These are phyloP conservation scores for Parachlorella kessleri DNA, from an alignment of 139 green algal species.

Conservation along the genomic window DNA sequence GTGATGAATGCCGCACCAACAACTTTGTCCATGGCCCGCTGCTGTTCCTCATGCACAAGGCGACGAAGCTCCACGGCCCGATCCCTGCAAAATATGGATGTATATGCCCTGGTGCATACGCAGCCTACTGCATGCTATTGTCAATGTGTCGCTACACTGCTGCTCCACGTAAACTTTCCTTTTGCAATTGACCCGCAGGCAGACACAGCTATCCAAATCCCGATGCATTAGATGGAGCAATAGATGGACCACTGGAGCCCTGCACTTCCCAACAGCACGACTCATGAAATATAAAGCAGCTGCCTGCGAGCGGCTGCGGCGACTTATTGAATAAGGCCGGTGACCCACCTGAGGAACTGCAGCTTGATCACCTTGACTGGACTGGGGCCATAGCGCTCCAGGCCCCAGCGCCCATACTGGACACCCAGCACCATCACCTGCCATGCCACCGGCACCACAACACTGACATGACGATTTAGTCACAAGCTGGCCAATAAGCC, in stretches of 20 bases:
- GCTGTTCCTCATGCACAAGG: neutral
- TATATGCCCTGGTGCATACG: slow-evolving; percentile 4
- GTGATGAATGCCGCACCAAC: slow-evolving; percentile 64
- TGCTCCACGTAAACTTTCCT: too few relatives aligned
- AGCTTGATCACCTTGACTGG: slow-evolving; percentile 42
- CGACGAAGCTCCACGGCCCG: slow-evolving; percentile 6
- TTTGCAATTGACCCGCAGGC: too few relatives aligned
- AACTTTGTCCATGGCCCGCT: neutral
- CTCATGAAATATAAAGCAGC: too few relatives aligned
- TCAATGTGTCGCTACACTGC: too few relatives aligned
- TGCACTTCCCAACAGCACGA: too few relatives aligned
- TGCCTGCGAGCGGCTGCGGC: too few relatives aligned
- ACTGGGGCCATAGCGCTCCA: slow-evolving; percentile 40
- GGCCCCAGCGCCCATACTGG: slow-evolving; percentile 39
- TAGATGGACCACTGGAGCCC: too few relatives aligned
- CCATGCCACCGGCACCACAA: neutral
- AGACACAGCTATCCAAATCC: too few relatives aligned
- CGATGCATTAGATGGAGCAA: too few relatives aligned
- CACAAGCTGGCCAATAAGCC: too few relatives aligned
- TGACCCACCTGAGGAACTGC: slow-evolving; percentile 35
- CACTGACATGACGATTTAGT: neutral
- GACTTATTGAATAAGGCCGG: too few relatives aligned
- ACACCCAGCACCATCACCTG: slow-evolving; percentile 28
- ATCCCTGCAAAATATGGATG: neutral
- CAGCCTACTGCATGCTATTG: too few relatives aligned